phyloP scores from a whole-genome alignment of 2,329 filamentous ascomycete genomes.

The Alternaria burnsii region DNA sequence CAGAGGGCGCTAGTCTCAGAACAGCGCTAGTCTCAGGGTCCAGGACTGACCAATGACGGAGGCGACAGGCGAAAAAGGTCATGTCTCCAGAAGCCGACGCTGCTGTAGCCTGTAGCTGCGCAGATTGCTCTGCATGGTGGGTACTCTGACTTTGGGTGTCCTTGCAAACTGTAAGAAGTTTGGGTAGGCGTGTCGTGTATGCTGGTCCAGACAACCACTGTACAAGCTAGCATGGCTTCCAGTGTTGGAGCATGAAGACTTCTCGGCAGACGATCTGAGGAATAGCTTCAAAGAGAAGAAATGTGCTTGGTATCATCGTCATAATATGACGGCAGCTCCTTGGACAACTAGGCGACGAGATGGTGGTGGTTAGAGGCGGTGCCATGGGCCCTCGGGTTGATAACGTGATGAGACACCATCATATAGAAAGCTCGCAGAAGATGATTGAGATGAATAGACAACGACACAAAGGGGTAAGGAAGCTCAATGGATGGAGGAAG shows the following conservation, averaged over 20 bases:
- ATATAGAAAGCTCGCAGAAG: not conserved
- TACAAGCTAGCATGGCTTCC: not conserved
- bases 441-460: not conserved
- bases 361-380: not conserved
- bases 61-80: constrained; percentile 5
- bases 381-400: not conserved
- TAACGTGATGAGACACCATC: not conserved
- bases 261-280: not conserved
- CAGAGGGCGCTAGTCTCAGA: constrained; percentile 5
- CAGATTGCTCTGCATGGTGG: not conserved
- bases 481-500: constrained; percentile 2
- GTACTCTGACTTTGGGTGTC: not conserved
- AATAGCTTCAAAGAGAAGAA: not conserved
- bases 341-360: not conserved
- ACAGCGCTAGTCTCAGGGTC: constrained; percentile 7
- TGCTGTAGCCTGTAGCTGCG: not conserved
- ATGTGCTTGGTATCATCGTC: not conserved
- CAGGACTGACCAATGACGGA: constrained; percentile 20
- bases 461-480: not conserved
- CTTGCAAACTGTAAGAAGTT: not conserved
- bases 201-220: not conserved
- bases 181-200: not conserved
- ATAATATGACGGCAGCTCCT: not conserved
- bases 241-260: not conserved
- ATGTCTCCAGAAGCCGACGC: constrained; percentile 1